A percentile compares a stretch with the other conserved stretches of the same genome.
These are phyloP conservation scores for Cytospora piceae DNA, from an alignment of 2,329 filamentous ascomycete genomes.

Conservation along the genomic window DNA sequence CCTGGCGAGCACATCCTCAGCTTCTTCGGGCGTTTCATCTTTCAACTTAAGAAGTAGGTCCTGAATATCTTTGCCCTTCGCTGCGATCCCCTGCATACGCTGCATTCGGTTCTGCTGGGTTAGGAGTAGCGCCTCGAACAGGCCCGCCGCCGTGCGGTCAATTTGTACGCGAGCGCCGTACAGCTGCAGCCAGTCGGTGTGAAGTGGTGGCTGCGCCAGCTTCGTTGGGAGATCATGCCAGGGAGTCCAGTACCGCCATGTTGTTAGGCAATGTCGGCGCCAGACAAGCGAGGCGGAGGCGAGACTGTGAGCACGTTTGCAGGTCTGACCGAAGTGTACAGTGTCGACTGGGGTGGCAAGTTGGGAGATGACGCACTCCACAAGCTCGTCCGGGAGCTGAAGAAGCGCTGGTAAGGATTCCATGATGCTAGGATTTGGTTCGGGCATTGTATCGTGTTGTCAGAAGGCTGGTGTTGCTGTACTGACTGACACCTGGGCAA, in stretches of 20 bases:
- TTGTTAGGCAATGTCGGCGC: constrained; percentile 58
- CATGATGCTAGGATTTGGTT: background rate
- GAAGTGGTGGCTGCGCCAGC: constrained; percentile 44
- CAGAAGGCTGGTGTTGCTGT: background rate
- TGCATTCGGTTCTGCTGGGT: constrained; percentile 58
- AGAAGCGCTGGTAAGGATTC: constrained; percentile 13
- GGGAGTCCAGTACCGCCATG: constrained; percentile 60
- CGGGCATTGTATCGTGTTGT: background rate
- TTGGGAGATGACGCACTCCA: constrained; percentile 60
- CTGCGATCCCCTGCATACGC: constrained; percentile 58
- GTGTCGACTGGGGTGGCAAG: constrained; percentile 25
- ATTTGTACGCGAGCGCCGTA: constrained; percentile 44
- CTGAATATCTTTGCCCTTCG: constrained; percentile 64
- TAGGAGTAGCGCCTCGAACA: constrained; percentile 57
- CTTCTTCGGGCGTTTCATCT: constrained; percentile 50
- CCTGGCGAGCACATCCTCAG: constrained; percentile 63
- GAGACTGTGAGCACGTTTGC: constrained; percentile 53
- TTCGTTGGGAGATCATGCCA: constrained; percentile 48
- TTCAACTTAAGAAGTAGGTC: constrained; percentile 56
- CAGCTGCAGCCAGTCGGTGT: constrained; percentile 59
- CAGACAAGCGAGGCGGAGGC: constrained; percentile 61
- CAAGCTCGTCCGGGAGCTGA: constrained; percentile 63
- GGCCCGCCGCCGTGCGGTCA: constrained; percentile 42
- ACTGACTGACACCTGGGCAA: no score
- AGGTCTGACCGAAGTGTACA: constrained; percentile 53